Evolutionary conservation across 108 stramenopile genomes (phyloP), one percentile per base, ranked within the genome.

Genomic region (Cyclotella kingstonii): DNA sequence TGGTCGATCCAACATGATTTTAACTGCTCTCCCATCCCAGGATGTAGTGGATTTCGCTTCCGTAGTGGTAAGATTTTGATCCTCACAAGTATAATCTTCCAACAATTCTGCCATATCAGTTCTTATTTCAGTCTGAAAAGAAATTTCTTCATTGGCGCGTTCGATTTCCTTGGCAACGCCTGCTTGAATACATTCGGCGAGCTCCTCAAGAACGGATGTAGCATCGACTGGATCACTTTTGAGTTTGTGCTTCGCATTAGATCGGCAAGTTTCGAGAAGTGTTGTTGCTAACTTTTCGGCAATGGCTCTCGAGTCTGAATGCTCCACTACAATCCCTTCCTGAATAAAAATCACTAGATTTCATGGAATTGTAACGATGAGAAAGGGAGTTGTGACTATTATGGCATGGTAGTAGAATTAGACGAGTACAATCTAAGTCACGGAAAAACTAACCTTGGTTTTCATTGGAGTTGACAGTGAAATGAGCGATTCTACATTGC

Each of bases 71-170:
- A 88, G 36, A 0, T 44, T 56, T 7, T 63, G 57, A 65, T 91
- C 90, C 33, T 60, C 69, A 61, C 93, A 94, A 4, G 93, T 91
- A 38, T 90, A 90, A 54, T 94, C 84, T 54, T 94, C 93, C 45
- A 86, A 54, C 31, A 80, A 39, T 1, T 49, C 69, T 3, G 78
- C 77, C 68, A 91, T 81, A 11, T 65, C 38, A 15, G 31, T 72
- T 7, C 90, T 83, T 54, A 87, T 59, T 2, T 61, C 52, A 11
- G 72, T 52, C 55, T 93, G 79, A 40, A 86, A 85, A 0, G 70
- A 42, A 29, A 93, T 64, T 64, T 90, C 85, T 51, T 90, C 86
- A 53, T 81, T 88, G 61, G 80, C 63, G 18, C 64, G 55, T 54
- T 63, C 56, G 26, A 88, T 54, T 25, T 73, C 67, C 0, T 17